Conservation (phyloP, 352 stramenopile genomes). For the Globisporangium heterothallicum region DNA sequence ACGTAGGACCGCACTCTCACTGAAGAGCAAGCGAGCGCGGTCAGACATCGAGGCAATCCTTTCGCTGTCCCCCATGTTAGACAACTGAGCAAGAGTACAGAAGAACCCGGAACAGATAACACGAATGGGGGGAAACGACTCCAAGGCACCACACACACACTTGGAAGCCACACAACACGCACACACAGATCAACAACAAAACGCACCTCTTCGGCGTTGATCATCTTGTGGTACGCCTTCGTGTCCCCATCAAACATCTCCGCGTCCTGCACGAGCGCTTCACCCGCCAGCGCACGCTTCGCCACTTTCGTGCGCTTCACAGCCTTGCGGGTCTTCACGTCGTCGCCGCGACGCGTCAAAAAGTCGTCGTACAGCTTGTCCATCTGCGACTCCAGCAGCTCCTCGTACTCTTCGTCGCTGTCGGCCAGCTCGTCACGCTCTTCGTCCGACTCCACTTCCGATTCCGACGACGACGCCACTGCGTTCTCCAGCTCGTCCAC, state of each 20-base stretch:
- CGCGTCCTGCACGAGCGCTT: slow-evolving; percentile 71
- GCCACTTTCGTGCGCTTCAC: slow-evolving; percentile 84
- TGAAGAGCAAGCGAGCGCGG: slow-evolving; percentile 24
- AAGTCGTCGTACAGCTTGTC: slow-evolving; percentile 84
- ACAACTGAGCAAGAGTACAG: slow-evolving; percentile 90
- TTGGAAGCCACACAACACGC: slow-evolving; percentile 8
- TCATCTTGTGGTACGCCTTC: slow-evolving; percentile 82
- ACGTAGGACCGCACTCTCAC: slow-evolving; percentile 63
- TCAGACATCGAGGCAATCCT: slow-evolving; percentile 85
- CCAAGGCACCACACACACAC: slow-evolving; percentile 17
- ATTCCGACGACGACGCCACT: slow-evolving; percentile 36
- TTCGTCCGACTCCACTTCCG: slow-evolving; percentile 27
- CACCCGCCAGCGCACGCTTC: slow-evolving; percentile 74
- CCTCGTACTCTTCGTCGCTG: slow-evolving; percentile 75
- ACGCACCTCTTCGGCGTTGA: slow-evolving; percentile 84
- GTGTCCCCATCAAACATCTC: slow-evolving; percentile 82
- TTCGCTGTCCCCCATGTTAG: slow-evolving; percentile 84
- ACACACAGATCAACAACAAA: slow-evolving; percentile 8
- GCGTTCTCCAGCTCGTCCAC: slow-evolving; percentile 76
- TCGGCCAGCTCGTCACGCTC: slow-evolving; percentile 42
- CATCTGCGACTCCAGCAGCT: slow-evolving; percentile 78
- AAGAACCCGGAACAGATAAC: slow-evolving; percentile 89
- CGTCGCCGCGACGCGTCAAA: slow-evolving; percentile 64
- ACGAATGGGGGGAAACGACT: slow-evolving; percentile 81
- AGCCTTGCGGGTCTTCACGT: slow-evolving; percentile 78